Base-by-base conservation (phyloP, 805 yeast species). In the Candida endomychidarum region DNA sequence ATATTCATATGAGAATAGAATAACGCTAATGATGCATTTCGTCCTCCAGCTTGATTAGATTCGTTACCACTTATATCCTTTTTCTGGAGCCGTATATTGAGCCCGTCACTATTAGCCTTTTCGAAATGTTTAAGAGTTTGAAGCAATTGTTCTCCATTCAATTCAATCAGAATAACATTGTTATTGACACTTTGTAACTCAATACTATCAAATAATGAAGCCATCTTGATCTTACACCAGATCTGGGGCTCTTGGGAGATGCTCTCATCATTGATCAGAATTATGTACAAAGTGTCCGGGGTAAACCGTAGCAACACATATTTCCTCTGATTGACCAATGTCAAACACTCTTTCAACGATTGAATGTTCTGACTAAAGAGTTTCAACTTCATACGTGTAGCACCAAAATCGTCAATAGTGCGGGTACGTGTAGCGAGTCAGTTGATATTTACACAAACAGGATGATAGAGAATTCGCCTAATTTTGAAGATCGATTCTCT, bases 41-140 rank as follows among this genome's bases (percentile, higher is more conserved):
- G 50, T 22, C 72, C 64, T 26, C 61, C 58, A 15, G 54, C 51
- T 10, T 32, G 38, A 14, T 21, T 28, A 2, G 40, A 30, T 11
- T 37, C 42, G 11, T 50, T 52, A 2, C 63, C 61, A 5, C 49
- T 16, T 2, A 56, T 26, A 56, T 65, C 67, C 37, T 72, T 67
- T 36, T 72, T 58, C 56, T 75, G 83, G 44, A 77, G 65, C 46
- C 82, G 63, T 25, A 78, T 71, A 42, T 69, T 67, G 28, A 81
- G 50, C 14, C 74, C 77, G 16, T 73, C 74, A 18, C 75, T 67
- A 46, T 71, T 69, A 21, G 83, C 71, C 46, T 58, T 67, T 42
- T 80, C 84, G 50, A 66, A 81, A 49, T 77, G 78, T 26, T 68
- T 65, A 30, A 84, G 53, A 2, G 84, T 79, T 43, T 79, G 82